A percentile compares a stretch with the other conserved stretches of the same genome.
These are phyloP conservation scores for Tolypocladium pustulatum DNA, from an alignment of 2,329 filamentous ascomycete species.

Conservation along the genomic window DNA sequence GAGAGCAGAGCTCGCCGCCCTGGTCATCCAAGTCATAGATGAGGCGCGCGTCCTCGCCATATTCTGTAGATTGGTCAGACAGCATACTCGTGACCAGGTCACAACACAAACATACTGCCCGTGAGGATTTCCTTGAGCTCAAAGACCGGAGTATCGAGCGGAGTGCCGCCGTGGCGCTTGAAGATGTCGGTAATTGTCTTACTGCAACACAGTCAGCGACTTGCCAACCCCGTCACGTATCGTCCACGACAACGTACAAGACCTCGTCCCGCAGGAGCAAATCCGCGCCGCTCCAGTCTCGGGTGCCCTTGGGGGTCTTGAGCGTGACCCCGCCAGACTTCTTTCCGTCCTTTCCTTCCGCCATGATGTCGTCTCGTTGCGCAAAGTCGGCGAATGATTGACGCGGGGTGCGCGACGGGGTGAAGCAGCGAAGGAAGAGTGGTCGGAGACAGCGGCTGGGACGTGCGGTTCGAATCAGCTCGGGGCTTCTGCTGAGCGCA, in stretches of 20 bases:
- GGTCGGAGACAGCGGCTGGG: neutral
- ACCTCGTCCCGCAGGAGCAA: slow-evolving; percentile 75
- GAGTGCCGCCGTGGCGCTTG: slow-evolving; percentile 71
- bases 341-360: slow-evolving; percentile 27
- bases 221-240: too few relatives aligned
- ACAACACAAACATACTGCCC: neutral
- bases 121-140: slow-evolving; percentile 74
- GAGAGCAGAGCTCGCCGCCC: slow-evolving; percentile 63
- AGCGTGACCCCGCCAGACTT: slow-evolving; percentile 45
- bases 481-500: slow-evolving; percentile 5
- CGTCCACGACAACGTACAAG: slow-evolving; percentile 29
- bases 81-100: too few relatives aligned
- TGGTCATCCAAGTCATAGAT: slow-evolving; percentile 85
- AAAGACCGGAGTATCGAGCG: slow-evolving; percentile 75
- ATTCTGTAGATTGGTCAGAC: slow-evolving; percentile 35
- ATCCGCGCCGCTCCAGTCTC: slow-evolving; percentile 72
- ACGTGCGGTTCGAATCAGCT: slow-evolving; percentile 1
- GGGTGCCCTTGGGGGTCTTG: slow-evolving; percentile 86
- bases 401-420: neutral
- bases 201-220: slow-evolving; percentile 6
- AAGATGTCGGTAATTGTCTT: slow-evolving; percentile 66
- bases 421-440: slow-evolving; percentile 2
- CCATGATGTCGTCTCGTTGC: slow-evolving; percentile 14
- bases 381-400: neutral
- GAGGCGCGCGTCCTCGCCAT: slow-evolving; percentile 85